Conservation (phyloP, 1,139 yeast species). For the Candida mesenterica region DNA sequence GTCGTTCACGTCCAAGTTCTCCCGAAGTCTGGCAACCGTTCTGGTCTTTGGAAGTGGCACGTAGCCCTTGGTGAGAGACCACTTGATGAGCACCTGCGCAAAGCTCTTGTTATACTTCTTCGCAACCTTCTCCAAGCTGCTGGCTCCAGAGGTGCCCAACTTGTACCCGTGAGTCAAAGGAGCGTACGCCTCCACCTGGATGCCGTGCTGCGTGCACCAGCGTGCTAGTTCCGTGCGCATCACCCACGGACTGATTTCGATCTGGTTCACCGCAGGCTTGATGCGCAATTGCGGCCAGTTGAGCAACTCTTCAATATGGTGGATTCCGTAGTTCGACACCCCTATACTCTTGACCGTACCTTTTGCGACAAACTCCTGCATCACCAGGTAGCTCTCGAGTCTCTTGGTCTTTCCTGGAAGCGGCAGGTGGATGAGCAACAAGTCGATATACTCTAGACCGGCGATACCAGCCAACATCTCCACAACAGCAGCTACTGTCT, state of each 20-base stretch:
- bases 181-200: conserved; percentile 39
- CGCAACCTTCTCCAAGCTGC: conserved; percentile 9
- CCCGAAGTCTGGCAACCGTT: conserved; percentile 23
- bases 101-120: conserved; percentile 25
- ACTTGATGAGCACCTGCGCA: conserved; percentile 36
- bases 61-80: conserved; percentile 44
- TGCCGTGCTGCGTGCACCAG: conserved; percentile 41
- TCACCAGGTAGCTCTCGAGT: conserved; percentile 56
- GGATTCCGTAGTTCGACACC: conserved; percentile 66
- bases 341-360: conserved; percentile 61
- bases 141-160: conserved; percentile 13
- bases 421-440: conserved; percentile 62
- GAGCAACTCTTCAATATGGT: conserved; percentile 58
- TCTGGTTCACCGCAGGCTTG: conserved; percentile 61
- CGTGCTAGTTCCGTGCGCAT: conserved; percentile 63
- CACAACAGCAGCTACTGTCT: conserved; percentile 27
- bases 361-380: conserved; percentile 62
- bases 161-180: conserved; percentile 40
- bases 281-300: conserved; percentile 50
- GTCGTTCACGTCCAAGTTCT: conserved; percentile 43
- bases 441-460: conserved; percentile 37
- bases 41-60: conserved; percentile 39
- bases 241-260: conserved; percentile 76
- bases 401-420: conserved; percentile 50
- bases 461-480: conserved; percentile 27